Conservation (phyloP, 208 protist species). For the Wallacemonas sp. region DNA sequence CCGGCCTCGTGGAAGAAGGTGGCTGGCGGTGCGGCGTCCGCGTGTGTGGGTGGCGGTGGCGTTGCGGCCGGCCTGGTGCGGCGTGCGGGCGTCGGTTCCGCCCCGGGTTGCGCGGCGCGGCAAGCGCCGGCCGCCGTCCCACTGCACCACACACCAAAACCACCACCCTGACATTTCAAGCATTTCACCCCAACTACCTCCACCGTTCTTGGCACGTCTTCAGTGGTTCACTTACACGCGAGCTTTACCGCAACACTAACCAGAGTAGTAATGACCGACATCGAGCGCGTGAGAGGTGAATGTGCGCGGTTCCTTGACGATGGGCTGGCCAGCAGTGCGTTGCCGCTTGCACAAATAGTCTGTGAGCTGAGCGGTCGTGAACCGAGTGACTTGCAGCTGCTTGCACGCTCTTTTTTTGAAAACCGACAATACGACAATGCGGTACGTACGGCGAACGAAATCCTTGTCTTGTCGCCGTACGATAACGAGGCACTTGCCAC, state of each 20-base stretch:
- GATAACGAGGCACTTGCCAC: conserved; percentile 35
- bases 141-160: too few species aligned
- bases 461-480: conserved; percentile 19
- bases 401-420: conserved; percentile 53
- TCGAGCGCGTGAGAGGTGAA: conserved; percentile 19
- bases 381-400: conserved; percentile 33
- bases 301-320: conserved; percentile 30
- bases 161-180: too few species aligned
- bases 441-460: conserved; percentile 31
- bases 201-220: too few species aligned
- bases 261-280: conserved; percentile 16
- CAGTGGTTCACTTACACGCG: too few species aligned
- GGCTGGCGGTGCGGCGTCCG: too few species aligned
- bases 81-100: too few species aligned
- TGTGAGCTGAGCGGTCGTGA: conserved; percentile 36
- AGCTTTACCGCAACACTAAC: neutral
- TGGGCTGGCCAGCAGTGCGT: conserved; percentile 63
- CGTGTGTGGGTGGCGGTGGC: too few species aligned
- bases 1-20: too few species aligned
- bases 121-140: too few species aligned
- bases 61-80: too few species aligned
- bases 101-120: too few species aligned
- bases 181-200: too few species aligned
- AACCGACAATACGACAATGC: conserved; percentile 68
- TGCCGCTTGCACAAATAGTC: conserved; percentile 64